Evolutionary conservation across 2,329 filamentous ascomycete genomes (phyloP), one percentile per base, ranked within the genome.

Genomic region (Xylaria sp.): DNA sequence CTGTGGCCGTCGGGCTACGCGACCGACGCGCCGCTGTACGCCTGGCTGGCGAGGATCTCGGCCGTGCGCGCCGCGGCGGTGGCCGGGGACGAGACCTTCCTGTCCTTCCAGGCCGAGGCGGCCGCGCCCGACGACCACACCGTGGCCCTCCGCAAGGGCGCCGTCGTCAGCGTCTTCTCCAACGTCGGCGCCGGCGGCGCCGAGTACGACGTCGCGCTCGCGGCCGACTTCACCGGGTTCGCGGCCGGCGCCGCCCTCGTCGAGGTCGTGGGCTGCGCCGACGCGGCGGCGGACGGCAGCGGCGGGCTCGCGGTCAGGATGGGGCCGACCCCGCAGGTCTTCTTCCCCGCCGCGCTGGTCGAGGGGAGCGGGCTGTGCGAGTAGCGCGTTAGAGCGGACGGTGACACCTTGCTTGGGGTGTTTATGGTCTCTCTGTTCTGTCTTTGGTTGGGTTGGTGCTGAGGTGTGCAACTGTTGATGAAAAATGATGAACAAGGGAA

Each of bases 1-100:
- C 72, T 82, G 39, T 87, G 84, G 84, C 68, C 77, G 9, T 80
- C 78, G 9, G 71, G 70, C 6, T 86, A 79, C 67, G 63, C 74
- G 56, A 79, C 73, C 1, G 59, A 70, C 4, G 29, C 29, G 5
- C 5, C 4, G 7, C 68, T 81, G 6, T 82, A 82, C 67, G 59
- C 63, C 26, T 74, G 72, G 56, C 78, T 83, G 46, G 62, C 72
- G 1, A 61, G 65, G 4, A 65, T 83, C 20, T 86, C 85, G 64
- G 70, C 73, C 44, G 72, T 84, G 41, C 80, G 83, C 29, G 74
- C 68, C 66, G 68, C 74, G 43, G 74, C 74, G 17, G 29, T 77
- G 44, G 61, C 64, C 48, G 66, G 73, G 8, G 71, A 73, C 41
- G 54, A 59, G 18, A 56, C 57, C 8, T 81, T 78, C 57, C 60